Base-by-base conservation (phyloP, 2,329 filamentous ascomycete genomes). In the Proliferodiscus dingleyae region DNA sequence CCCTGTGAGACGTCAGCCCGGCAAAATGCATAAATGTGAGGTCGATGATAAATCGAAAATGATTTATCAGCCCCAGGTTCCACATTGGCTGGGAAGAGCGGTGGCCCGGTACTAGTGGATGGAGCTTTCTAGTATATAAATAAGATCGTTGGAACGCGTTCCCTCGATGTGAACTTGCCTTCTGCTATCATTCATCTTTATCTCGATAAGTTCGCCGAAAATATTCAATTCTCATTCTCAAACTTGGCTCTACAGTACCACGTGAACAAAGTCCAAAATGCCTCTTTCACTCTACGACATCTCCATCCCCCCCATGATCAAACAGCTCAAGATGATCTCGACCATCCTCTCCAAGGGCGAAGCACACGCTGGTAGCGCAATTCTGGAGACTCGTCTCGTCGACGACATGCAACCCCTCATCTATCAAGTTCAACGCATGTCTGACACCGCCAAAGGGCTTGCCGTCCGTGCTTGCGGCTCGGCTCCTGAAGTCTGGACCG, bases 341-440 rank as follows among this genome's bases (percentile, higher is more conserved):
- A 51, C 57, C 36, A 58, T 74, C 49, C 67, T 78, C 47, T 57
- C 64, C 28, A 72, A 73, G 53, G 73, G 59, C 45, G 65, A 70
- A 49, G 50, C 60, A 3, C 66, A 69, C 28, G 66, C 68, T 18
- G 53, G 54, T 47, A 64, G 66, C 33, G 52, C 64, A 10, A 30
- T 61, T 15, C 45, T 72, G 37, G 60, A 66, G 6, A 63, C 66
- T n/a, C 64, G 64, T 2, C 64, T 80, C 16, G 59, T 66, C 46
- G 65, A 65, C 0, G 72, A 77, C 61, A 78, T 79, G 76, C 49
- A 59, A n/a, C 57, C 67, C 3, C 60, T 79, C 37, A 47, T 64
- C 47, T 75, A 65, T 62, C 76, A 80, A 53, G 62, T 79, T 56
- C 67, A 73, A 45, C 58, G 60, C 33, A 53, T 63, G 45, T 68